Conservation (phyloP, 345 rosid genomes). For the Stellera chamaejasme region DNA sequence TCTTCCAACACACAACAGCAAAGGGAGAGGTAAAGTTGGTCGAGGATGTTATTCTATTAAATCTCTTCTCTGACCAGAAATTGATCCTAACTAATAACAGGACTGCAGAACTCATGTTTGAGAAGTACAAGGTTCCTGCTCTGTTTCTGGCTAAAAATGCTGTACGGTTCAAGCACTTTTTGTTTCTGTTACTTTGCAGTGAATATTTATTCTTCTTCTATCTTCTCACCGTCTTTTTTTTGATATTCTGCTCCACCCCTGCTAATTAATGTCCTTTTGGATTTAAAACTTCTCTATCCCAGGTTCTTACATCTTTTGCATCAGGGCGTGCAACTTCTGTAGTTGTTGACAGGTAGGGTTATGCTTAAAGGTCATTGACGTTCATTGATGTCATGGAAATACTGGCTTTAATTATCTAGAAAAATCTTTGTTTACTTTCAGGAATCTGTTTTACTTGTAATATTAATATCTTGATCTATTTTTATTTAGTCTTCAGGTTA, state of each 20-base stretch:
- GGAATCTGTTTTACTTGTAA: no score
- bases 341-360: constrained; percentile 79
- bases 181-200: neutral
- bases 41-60: constrained; percentile 7
- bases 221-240: neutral
- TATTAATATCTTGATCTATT: neutral
- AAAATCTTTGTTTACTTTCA: no score
- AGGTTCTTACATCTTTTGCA: constrained; percentile 59
- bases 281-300: constrained; percentile 17
- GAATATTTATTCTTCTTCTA: neutral
- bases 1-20: constrained; percentile 82
- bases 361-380: neutral
- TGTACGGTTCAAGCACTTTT: constrained; percentile 35
- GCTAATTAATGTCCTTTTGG: constrained; percentile 12
- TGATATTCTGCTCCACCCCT: constrained; percentile 6
- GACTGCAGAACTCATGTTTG: constrained; percentile 87
- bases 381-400: neutral
- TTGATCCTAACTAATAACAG: constrained; percentile 5
- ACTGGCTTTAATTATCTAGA: neutral
- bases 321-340: constrained; percentile 75
- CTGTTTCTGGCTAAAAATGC: constrained; percentile 97
- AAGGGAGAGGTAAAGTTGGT: constrained; percentile 63
- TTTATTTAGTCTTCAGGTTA: neutral
- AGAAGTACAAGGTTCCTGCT: constrained; percentile 94
- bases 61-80: neutral